Base-by-base conservation (phyloP, 2,329 filamentous ascomycete genomes). In the Phialophora macrospora region DNA sequence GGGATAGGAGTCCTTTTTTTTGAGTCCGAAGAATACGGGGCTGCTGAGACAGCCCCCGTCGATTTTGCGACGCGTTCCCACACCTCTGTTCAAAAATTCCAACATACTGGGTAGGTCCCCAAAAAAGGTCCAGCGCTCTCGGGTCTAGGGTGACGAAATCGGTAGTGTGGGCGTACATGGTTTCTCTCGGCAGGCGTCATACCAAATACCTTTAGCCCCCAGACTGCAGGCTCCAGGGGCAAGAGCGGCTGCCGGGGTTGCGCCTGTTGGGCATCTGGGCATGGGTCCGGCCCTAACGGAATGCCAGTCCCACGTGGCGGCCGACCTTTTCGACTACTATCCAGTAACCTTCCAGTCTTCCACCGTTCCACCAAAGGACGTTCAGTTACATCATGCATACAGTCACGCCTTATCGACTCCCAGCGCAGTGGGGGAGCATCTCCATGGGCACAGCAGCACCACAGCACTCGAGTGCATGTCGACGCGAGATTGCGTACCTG, bases 161-260 rank as follows among this genome's bases (percentile, higher is more conserved):
- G 26, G 56, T 30, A 20, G 17, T 1, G 24, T 22, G 38, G 41
- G 41, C 20, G 46, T 24, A 12, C 24, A 46, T 49, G 56, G 56
- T 28, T 59, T 34, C 32, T 3, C 56, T 59, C 41, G 56, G 56
- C 56, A 49, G 56, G 56, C 56, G 56, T 59, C 56, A 59, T 59
- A 7, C 38, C 12, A 44, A 44, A 6, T 17, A 44, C 17, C 38
- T 44, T 44, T 44, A 44, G 17, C 17, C 14, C 38, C 38, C 38
- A 20, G 38, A 11, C 38, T 44, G 28, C 14, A 48, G 30, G 24
- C 38, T 59, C 30, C 41, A 59, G 56, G 56, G 56, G 44, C 2
- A 7, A 48, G 41, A 20, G 38, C 17, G 56, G 38, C 38, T 48
- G 38, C 56, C n/a, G 41, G 48, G 48, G 48, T 22, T 2, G 48